Base-by-base conservation (phyloP, 1,284 basidiomycete genomes). In the Ceraceosorus bombacis region DNA sequence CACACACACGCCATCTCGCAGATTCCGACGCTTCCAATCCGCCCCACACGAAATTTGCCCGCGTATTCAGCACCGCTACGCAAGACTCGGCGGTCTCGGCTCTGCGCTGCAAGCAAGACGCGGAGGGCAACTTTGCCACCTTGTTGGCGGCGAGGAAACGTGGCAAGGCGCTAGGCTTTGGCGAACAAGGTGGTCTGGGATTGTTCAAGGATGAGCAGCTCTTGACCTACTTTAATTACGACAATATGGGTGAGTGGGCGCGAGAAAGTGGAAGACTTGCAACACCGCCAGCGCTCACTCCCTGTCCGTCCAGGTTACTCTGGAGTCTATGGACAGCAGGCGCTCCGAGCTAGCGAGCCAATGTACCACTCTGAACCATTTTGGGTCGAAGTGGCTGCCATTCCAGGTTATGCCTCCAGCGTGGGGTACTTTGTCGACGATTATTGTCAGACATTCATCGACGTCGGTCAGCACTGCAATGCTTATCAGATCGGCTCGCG, bases 401-500 rank as follows among this genome's bases (percentile, higher is more conserved):
- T 55, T n/a, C 40, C 54, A 40, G 54, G 54, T 5, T 55, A 55
- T 17, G 27, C 41, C 10, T 43, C 40, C 13, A n/a, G 12, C 7
- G 40, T 55, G 7, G 54, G 54, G 7, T 17, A 36, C 54, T 55
- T 55, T 55, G 54, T 55, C 7, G 54, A 55, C 15, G 54, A 55
- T 41, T 41, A 49, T 8, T 43, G 27, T 49, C 54, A 55, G 48
- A 17, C 49, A 12, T 27, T 55, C 12, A 36, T 55, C n/a, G 54
- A 55, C 46, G 17, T 55, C 7, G 54, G 27, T 5, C 12, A 17
- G 40, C 13, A 27, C 5, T 36, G 49, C 48, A n/a, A 10, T 8
- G 15, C 27, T 8, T 38, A 43, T 1, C 40, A 17, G 13, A 41
- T 55, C 15, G 54, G 54, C 10, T 37, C 27, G 12, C 27, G 54